These are phyloP conservation scores for Thalassiosira hispida DNA, from an alignment of 352 stramenopile species.

Conservation along the genomic window DNA sequence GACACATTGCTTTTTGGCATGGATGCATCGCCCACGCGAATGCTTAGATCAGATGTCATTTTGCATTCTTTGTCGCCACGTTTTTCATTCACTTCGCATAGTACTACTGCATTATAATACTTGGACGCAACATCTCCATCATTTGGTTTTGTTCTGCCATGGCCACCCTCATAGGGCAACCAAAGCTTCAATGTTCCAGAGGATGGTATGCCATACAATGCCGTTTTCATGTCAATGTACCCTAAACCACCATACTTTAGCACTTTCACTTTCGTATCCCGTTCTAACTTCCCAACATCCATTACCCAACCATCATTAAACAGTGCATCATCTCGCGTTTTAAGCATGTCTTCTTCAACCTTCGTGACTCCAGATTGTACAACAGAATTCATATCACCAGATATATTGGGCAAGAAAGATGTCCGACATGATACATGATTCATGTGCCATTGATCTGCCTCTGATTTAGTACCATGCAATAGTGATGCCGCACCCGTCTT, in stretches of 20 bases:
- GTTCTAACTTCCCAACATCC: constrained; percentile 78
- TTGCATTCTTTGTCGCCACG: constrained; percentile 73
- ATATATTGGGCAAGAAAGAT: constrained; percentile 66
- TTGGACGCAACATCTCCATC: constrained; percentile 41
- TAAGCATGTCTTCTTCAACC: constrained; percentile 68
- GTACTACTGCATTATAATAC: constrained; percentile 75
- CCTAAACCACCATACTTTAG: constrained; percentile 77
- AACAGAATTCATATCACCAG: constrained; percentile 46
- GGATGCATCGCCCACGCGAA: constrained; percentile 55
- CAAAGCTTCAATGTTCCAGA: constrained; percentile 72
- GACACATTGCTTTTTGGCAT: constrained; percentile 38
- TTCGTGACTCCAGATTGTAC: constrained; percentile 47
- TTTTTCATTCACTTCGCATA: constrained; percentile 85
- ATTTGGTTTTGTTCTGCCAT: constrained; percentile 7
- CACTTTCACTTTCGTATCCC: constrained; percentile 80
- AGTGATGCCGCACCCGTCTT: constrained; percentile 32
- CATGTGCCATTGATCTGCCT: constrained; percentile 61
- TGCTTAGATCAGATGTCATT: constrained; percentile 68
- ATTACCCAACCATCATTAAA: constrained; percentile 81
- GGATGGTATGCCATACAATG: constrained; percentile 78
- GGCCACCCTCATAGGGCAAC: constrained; percentile 63
- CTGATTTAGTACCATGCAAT: constrained; percentile 48
- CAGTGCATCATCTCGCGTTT: constrained; percentile 59
- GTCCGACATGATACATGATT: constrained; percentile 73
- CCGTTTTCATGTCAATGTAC: constrained; percentile 85